A percentile compares a stretch with the other conserved stretches of the same genome.
Conservation (phyloP, 257 asterid genomes). For the Solanum pimpinellifolium region DNA sequence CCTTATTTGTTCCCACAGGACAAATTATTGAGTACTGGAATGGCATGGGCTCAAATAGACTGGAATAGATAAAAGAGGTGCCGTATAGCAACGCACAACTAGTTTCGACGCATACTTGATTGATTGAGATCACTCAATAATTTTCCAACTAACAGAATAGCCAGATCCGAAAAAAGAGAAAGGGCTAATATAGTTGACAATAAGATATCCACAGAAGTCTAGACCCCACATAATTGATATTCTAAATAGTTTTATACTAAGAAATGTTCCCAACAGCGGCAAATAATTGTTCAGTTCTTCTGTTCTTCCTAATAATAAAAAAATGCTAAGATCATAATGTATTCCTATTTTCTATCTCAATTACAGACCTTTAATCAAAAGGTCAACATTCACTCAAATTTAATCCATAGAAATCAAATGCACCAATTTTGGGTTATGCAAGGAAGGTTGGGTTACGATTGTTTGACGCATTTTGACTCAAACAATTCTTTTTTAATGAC, state of each 20-base stretch:
- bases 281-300: not conserved
- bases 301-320: not conserved
- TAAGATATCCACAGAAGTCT: not conserved
- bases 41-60: not conserved
- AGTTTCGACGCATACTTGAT: not conserved
- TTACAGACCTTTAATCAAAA: not conserved
- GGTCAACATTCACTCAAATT: not conserved
- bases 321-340: not conserved
- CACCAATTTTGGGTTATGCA: not conserved
- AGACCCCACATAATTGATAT: not conserved
- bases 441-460: not conserved
- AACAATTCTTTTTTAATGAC: not conserved
- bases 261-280: not conserved
- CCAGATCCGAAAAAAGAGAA: not conserved
- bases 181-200: not conserved
- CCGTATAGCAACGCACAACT: not conserved
- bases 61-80: not conserved
- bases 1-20: not conserved
- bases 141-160: not conserved
- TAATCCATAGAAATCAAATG: not conserved
- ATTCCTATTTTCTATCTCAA: not conserved
- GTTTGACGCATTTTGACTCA: not conserved
- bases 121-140: not conserved
- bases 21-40: not conserved
- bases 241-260: not conserved